phyloP scores from a whole-genome alignment of 805 yeast genomes.

The Kuraishia ogatae region DNA sequence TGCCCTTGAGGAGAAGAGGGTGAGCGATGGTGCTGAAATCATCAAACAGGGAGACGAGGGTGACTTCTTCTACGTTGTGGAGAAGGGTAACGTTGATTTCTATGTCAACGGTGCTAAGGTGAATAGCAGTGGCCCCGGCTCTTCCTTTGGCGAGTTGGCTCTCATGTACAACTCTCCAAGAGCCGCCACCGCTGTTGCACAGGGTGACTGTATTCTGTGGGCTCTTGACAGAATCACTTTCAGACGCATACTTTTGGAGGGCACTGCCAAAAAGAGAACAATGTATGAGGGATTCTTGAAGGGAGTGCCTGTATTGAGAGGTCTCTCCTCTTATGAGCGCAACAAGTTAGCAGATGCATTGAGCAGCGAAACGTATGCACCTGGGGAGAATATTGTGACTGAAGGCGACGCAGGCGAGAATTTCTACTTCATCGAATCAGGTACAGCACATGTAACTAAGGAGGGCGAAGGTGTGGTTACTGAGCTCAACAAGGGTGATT shows the following conservation, averaged over 20 bases:
- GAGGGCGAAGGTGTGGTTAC: constrained; percentile 52
- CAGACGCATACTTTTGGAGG: constrained; percentile 83
- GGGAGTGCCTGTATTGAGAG: constrained; percentile 73
- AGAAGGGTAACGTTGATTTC: constrained; percentile 76
- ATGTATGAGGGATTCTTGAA: constrained; percentile 85
- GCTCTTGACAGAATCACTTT: constrained; percentile 90
- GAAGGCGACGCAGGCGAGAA: constrained; percentile 85
- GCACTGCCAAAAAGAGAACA: constrained; percentile 81
- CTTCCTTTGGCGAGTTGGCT: constrained; percentile 94
- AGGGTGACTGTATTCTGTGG: constrained; percentile 72
- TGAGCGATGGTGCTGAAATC: constrained; percentile 51
- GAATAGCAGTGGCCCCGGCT: constrained; percentile 72
- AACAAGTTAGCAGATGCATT: constrained; percentile 93
- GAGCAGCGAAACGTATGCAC: constrained; percentile 60
- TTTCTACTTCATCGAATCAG: constrained; percentile 70
- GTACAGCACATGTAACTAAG: constrained; percentile 70
- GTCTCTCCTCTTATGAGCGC: constrained; percentile 72
- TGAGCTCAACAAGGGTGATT: constrained; percentile 69
- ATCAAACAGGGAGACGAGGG: constrained; percentile 93
- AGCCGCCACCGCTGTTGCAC: constrained; percentile 86
- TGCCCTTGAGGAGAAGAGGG: constrained; percentile 72
- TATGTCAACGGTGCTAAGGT: constrained; percentile 65
- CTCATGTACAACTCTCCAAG: constrained; percentile 96
- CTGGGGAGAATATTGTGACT: constrained; percentile 66
- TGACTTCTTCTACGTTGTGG: constrained; percentile 83